phyloP scores from a whole-genome alignment of 345 rosid genomes.

The Populus deltoides region DNA sequence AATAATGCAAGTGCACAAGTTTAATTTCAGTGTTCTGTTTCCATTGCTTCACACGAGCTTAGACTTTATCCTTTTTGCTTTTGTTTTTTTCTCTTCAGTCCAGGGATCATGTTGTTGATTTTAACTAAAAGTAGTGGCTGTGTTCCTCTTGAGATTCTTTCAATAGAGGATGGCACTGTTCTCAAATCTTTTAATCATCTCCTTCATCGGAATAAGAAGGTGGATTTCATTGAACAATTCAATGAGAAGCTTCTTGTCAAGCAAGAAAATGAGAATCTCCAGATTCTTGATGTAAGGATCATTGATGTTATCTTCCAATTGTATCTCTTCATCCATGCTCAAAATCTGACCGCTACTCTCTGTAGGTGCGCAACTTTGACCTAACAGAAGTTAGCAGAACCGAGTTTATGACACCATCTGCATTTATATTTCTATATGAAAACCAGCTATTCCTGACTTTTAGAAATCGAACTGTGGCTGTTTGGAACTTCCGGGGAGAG shows the following conservation, averaged over 20 bases:
- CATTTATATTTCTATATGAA: conserved; percentile 55
- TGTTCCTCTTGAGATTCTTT: conserved; percentile 54
- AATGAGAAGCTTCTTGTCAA: conserved; percentile 64
- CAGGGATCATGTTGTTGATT: conserved; percentile 58
- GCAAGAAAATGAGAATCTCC: conserved; percentile 62
- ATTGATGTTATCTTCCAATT: neutral
- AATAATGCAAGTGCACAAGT: neutral
- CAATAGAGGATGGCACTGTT: conserved; percentile 59
- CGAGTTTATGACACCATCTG: conserved; percentile 54
- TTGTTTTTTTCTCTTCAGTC: conserved; percentile 32
- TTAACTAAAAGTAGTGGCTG: conserved; percentile 37
- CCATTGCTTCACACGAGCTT: neutral
- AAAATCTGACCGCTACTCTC: conserved; percentile 15
- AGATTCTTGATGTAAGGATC: conserved; percentile 59
- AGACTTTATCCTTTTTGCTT: neutral
- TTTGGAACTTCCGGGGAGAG: conserved; percentile 72
- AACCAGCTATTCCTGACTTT: conserved; percentile 58
- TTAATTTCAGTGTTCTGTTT: neutral
- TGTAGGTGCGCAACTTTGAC: conserved; percentile 51
- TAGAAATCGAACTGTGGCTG: conserved; percentile 60
- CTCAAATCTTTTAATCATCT: conserved; percentile 57
- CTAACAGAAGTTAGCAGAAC: conserved; percentile 48
- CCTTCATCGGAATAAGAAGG: conserved; percentile 59
- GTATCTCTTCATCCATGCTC: neutral
- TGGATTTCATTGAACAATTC: conserved; percentile 60